Base-by-base conservation (phyloP, 2,329 filamentous ascomycete species). In the Ophiocordyceps robertsii region DNA sequence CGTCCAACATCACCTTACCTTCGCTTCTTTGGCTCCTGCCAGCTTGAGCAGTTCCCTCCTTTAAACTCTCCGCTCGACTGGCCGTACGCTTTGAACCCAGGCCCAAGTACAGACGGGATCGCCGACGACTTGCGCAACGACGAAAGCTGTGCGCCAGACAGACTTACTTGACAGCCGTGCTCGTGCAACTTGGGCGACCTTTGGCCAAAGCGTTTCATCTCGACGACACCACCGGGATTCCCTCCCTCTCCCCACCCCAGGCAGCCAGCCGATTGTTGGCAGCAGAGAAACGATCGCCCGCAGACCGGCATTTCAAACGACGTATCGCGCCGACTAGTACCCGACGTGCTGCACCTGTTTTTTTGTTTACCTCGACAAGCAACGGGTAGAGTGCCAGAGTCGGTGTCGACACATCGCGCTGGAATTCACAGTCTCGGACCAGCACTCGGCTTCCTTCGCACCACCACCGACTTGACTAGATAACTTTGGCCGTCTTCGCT, bases 361-460 rank as follows among this genome's bases (percentile, higher is more conserved):
- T 16, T 36, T 36, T 36, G 33, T 36, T 36, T 36, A 36, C 33
- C 2, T 36, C 8, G 14, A 27, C 24, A 16, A 37, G 29, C 33
- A 37, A 16, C 37, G 30, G 38, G 21, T 37, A 33, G 21, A 39
- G 29, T 24, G 39, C 33, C 37, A 40, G 44, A 42, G 43, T 45
- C 17, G 43, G 42, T 38, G 39, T 36, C 29, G 27, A 17, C 35
- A 40, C 50, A 43, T 45, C 44, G 37, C 46, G 33, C 46, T 55
- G 53, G 53, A 55, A 54, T 55, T 48, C 44, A 24, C 41, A 38
- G 51, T 51, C 46, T 51, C 43, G 42, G 42, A 41, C 38, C 43
- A 27, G 40, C 45, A 38, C 29, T 44, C 43, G 49, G 50, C 50
- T 40, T 51, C 46, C 42, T 30, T 29, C 27, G 16, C 38, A 13